Evolutionary conservation across 202 grass and related monocot genomes (phyloP), one percentile per base, ranked within the genome.

Genomic region (Carex arenaria): DNA sequence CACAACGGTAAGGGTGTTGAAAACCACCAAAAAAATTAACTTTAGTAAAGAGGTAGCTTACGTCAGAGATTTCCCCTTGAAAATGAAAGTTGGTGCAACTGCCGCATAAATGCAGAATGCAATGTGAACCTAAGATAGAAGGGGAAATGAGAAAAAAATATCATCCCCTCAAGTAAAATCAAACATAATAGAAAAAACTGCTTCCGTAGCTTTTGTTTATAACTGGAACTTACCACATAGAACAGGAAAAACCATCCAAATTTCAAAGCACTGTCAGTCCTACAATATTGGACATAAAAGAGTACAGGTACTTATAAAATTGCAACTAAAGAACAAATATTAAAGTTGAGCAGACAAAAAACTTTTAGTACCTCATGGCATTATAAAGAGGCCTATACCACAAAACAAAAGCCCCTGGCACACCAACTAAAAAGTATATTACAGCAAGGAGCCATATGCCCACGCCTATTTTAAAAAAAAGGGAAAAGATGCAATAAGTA

Each of bases 11-110:
- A 81, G 10, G 13, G 8, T 63, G 30, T 72, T 66, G 7, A 56
- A 68, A 53, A n/a, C 7, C 26, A 56, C 19, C 20, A 15, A 13
- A 73, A 30, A 11, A 57, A 19, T 55, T 19, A 57, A 55, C 56
- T 53, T 82, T 61, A 67, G 30, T 56, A 64, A 60, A 79, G 82
- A 18, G 22, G 84, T 68, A 56, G 90, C 96, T 98, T 95, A 98
- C 96, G 91, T 87, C 79, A 98, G 81, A 72, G 96, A 98, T 88
- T 98, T 98, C 78, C 96, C 96, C 87, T 98, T 95, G 91, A 98
- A 98, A 84, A 94, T 87, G 74, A 99, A 89, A 74, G 96, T 90
- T 59, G 96, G 96, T 83, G 93, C 91, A 18, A 99, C 89, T 80
- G 96, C 93, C 78, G 96, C 89, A 90, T 87, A 93, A 81, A 99